Percentiles rank a stretch among this genome's conserved stretches.
Evolutionary conservation across 148 eudicot genomes (phyloP).

Genomic region (Oxyria digyna): DNA sequence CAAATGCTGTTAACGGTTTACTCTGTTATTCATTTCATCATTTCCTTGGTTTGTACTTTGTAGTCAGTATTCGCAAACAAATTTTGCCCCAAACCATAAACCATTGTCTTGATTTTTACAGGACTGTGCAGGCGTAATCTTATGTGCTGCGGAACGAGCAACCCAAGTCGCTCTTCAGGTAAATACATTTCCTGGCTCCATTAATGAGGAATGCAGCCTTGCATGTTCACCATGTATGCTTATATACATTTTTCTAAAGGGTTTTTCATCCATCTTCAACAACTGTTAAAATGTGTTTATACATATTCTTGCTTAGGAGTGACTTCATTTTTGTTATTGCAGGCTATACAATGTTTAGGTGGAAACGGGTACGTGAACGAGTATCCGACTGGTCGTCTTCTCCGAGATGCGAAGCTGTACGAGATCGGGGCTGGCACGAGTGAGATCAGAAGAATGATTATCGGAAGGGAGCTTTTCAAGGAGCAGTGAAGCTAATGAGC

Average conservation of each 20-base stretch:
- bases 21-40: not conserved
- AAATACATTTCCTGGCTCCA: not conserved
- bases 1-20: not conserved
- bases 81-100: not conserved
- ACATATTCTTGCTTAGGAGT: not conserved
- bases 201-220: not conserved
- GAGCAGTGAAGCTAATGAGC: conserved; percentile 26
- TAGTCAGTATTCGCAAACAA: not conserved
- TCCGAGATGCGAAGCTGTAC: conserved; percentile 92
- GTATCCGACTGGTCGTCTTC: conserved; percentile 84
- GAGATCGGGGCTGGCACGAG: conserved; percentile 99
- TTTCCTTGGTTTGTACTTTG: not conserved
- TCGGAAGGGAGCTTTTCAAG: conserved; percentile 78
- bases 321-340: conserved; percentile 13
- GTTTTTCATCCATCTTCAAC: no score
- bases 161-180: conserved; percentile 99
- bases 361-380: conserved; percentile 95
- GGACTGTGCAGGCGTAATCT: conserved; percentile 97
- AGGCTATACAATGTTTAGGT: conserved; percentile 96
- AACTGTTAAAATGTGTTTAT: not conserved
- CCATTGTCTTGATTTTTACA: conserved; percentile 14
- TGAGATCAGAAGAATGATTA: conserved; percentile 85
- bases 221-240: not conserved
- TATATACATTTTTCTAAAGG: not conserved
- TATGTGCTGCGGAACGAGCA: conserved; percentile 91